These are phyloP conservation scores for Puccinia triticina DNA, from an alignment of 1,284 basidiomycete species.

Conservation along the genomic window DNA sequence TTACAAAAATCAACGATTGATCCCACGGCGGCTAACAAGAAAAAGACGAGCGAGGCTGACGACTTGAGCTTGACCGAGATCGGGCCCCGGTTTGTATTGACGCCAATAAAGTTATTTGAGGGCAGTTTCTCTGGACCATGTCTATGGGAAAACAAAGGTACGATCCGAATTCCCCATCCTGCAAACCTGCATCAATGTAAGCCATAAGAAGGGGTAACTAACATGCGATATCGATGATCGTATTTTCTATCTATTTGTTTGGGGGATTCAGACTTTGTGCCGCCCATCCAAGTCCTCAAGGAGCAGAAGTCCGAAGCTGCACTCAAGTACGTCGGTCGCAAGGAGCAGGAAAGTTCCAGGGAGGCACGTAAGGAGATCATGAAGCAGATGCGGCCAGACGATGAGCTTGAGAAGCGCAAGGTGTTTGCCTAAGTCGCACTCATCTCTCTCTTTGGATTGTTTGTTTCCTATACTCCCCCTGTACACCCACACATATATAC, in stretches of 20 bases:
- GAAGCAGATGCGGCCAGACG: constrained; percentile 8
- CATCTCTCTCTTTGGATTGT: background rate
- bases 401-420: constrained; percentile 38
- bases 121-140: constrained; percentile 94
- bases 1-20: constrained; percentile 27
- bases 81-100: constrained; percentile 94
- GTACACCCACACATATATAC: background rate
- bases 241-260: background rate
- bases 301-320: constrained; percentile 40
- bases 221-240: background rate
- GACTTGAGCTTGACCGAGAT: constrained; percentile 77
- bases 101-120: constrained; percentile 97
- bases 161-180: background rate
- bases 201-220: background rate
- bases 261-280: constrained; percentile 30
- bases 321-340: constrained; percentile 36
- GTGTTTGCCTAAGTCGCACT: constrained; percentile 30
- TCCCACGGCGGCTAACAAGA: background rate
- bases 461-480: background rate
- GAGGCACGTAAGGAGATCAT: constrained; percentile 14
- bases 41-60: background rate
- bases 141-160: constrained; percentile 77
- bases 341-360: constrained; percentile 32
- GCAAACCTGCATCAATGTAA: background rate
- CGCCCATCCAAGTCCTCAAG: constrained; percentile 35